phyloP scores from a whole-genome alignment of 78 protist genomes.

The Chrysochromulina parva region DNA sequence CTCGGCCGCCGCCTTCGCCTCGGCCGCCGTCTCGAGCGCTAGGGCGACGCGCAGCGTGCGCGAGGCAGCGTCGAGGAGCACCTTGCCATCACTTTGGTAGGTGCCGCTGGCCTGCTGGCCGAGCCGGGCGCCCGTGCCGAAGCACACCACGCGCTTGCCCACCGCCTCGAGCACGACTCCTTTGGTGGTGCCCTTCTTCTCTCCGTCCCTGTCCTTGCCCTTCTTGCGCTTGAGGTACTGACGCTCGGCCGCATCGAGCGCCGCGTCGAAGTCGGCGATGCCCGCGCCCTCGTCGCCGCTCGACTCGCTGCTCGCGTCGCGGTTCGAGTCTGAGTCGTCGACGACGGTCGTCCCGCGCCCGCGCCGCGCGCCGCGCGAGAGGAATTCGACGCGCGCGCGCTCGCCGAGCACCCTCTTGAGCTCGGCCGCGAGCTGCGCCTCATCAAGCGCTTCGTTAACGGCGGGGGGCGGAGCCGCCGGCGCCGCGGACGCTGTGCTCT shows the following conservation, averaged over 20 bases:
- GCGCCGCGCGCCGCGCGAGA: conserved; percentile 1
- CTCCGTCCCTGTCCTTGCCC: not conserved
- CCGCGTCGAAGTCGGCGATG: not conserved
- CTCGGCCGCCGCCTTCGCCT: too few species aligned
- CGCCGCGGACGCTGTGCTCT: not conserved
- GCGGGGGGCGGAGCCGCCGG: not conserved
- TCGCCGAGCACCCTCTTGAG: too few species aligned
- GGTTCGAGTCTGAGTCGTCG: not conserved
- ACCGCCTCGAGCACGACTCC: not conserved
- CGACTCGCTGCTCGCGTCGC: too few species aligned
- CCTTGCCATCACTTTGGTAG: not conserved
- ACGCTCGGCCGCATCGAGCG: not conserved
- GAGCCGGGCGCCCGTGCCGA: not conserved
- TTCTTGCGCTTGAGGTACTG: not conserved
- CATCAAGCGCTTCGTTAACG: not conserved
- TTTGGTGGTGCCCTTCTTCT: too few species aligned
- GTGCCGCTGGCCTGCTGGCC: not conserved
- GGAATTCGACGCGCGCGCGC: not conserved
- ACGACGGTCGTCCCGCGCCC: not conserved
- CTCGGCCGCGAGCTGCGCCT: not conserved
- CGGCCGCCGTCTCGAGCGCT: too few species aligned
- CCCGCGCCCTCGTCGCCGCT: not conserved
- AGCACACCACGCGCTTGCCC: not conserved
- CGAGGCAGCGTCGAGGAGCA: not conserved
- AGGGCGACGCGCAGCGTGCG: too few species aligned